phyloP scores from a whole-genome alignment of 306 rosid species.

The Elaeagnus macrophylla region DNA sequence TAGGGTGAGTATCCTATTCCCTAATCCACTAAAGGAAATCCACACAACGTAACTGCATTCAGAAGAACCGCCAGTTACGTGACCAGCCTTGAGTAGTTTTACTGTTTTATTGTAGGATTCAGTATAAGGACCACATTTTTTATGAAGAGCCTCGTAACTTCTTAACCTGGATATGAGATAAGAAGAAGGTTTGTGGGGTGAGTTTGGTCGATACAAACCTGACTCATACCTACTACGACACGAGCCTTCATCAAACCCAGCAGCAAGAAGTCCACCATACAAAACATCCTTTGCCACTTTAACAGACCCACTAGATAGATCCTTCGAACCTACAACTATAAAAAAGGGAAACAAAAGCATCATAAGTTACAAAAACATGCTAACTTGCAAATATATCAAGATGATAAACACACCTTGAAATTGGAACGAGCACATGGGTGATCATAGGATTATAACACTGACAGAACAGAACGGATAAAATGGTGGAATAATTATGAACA shows the following conservation, averaged over 20 bases:
- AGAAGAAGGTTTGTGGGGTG: conserved; percentile 40
- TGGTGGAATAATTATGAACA: no score
- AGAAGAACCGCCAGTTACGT: conserved; percentile 16
- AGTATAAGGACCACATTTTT: conserved; percentile 53
- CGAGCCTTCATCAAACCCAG: conserved; percentile 44
- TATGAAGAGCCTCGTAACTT: conserved; percentile 55
- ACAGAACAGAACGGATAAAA: no score
- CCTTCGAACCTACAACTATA: conserved; percentile 37
- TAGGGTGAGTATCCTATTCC: conserved; percentile 58
- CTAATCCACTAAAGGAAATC: conserved; percentile 68
- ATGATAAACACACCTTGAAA: no score
- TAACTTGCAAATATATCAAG: no score
- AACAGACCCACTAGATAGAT: conserved; percentile 41
- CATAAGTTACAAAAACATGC: conserved; percentile 3
- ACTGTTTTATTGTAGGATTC: conserved; percentile 47
- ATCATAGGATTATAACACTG: no score
- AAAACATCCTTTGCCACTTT: conserved; percentile 36
- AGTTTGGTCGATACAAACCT: conserved; percentile 28
- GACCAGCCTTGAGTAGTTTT: conserved; percentile 41
- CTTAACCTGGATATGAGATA: conserved; percentile 48
- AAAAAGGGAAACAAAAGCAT: conserved; percentile 12
- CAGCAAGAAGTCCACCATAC: conserved; percentile 44
- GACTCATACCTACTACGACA: conserved; percentile 63
- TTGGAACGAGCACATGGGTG: no score
- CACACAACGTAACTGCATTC: conserved; percentile 56